Evolutionary conservation across 768 basidiomycete species (phyloP), one percentile per base, ranked within the genome.

Genomic region (Exidia glandulosa): DNA sequence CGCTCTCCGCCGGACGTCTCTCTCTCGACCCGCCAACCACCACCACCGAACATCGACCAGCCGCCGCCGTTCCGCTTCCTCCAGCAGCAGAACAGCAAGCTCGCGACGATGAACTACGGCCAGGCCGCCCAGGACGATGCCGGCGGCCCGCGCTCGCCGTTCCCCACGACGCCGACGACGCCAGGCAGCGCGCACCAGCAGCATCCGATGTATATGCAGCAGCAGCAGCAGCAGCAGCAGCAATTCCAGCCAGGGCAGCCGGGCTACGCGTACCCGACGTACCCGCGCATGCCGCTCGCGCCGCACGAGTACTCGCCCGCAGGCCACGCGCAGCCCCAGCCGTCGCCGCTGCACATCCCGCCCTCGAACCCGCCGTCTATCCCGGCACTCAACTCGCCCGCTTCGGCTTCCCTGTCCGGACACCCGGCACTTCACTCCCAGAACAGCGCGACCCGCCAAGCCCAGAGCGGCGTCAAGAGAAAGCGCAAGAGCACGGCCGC

Each of bases 401-500:
- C 33, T 47, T 61, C 60, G 57, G 41, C 41, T 23, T 45, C 41
- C 19, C 41, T 45, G 10, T 23, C 41, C 6, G 19, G 19, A 36
- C 34, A 36, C 34, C 34, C 34, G 34, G 7, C 34, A 36, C 7
- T 7, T 16, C 7, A 23, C 41, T 23, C 16, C 2, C 41, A 2
- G 19, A 10, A 23, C n/a, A 23, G 41, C 41, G n/a, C n/a, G n/a
- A n/a, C n/a, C n/a, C n/a, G n/a, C n/a, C n/a, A n/a, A n/a, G n/a
- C n/a, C n/a, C n/a, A n/a, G n/a, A 45, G 23, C 41, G 60, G 63
- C 1, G 70, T 73, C 13, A 71, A 71, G 33, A 66, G 71, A 34
- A 71, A 71, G 45, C 67, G 72, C 55, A 81, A 79, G 64, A 74
- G 66, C 57, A 45, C 41, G n/a, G n/a, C n/a, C 41, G 41, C 19